A percentile compares a stretch with the other conserved stretches of the same genome.
Evolutionary conservation across 495 filamentous ascomycete species (phyloP).

Genomic region (Neurospora sp.): DNA sequence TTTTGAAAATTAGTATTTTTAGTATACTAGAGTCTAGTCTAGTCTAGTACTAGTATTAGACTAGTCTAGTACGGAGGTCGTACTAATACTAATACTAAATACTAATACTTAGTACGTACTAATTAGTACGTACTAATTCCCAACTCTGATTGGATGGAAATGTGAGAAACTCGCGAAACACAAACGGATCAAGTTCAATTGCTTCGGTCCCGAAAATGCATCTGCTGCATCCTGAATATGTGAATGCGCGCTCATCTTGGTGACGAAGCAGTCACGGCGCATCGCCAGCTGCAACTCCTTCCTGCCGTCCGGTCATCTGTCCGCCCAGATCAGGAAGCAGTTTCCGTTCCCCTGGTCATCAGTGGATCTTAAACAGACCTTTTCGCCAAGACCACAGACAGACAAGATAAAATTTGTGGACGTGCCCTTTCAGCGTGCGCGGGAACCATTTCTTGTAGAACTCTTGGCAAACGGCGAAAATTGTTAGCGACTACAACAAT

Average conservation of each 20-base stretch:
- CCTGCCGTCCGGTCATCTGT: background rate
- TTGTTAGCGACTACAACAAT: background rate
- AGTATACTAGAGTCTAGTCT: no score
- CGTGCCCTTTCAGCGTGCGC: fast-evolving
- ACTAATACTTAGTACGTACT: no score
- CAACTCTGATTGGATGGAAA: background rate
- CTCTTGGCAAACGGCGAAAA: background rate
- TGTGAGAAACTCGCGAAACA: background rate
- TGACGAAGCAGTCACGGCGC: background rate
- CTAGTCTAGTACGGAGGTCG: no score
- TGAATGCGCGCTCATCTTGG: background rate
- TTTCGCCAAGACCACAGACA: background rate
- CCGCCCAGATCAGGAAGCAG: background rate
- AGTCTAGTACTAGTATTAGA: no score
- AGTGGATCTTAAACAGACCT: background rate
- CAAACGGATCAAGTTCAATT: background rate
- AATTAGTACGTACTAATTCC: no score
- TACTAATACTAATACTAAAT: no score
- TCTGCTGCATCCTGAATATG: background rate
- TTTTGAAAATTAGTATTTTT: no score
- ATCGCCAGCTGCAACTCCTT: background rate
- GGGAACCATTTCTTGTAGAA: background rate
- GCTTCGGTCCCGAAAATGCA: background rate
- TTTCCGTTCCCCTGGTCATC: background rate
- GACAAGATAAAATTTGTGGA: background rate